A percentile compares a stretch with the other conserved stretches of the same genome.
These are phyloP conservation scores for Grigorovia jiainica DNA, from an alignment of 805 yeast species.

Conservation along the genomic window DNA sequence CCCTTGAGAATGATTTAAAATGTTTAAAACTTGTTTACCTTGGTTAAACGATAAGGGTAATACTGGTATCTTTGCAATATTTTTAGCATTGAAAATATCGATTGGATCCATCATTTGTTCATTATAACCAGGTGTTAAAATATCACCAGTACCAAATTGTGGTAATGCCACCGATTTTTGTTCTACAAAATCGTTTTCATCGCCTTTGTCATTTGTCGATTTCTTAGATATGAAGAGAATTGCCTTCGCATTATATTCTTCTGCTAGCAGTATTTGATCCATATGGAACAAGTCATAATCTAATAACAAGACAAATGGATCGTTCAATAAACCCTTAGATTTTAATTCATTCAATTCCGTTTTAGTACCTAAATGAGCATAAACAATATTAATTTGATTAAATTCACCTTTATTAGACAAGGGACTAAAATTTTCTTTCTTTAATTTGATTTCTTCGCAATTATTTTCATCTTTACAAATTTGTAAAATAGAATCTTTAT, in stretches of 20 bases:
- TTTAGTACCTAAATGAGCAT: slow-evolving; percentile 56
- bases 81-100: slow-evolving; percentile 37
- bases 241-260: slow-evolving; percentile 49
- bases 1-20: background rate
- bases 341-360: slow-evolving; percentile 42
- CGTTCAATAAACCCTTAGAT: slow-evolving; percentile 31
- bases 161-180: slow-evolving; percentile 45
- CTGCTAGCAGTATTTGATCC: slow-evolving; percentile 47
- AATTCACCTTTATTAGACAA: slow-evolving; percentile 52
- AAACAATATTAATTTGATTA: slow-evolving; percentile 41
- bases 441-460: slow-evolving; percentile 18
- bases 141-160: slow-evolving; percentile 64
- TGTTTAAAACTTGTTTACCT: slow-evolving; percentile 34
- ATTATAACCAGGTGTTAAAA: slow-evolving; percentile 66
- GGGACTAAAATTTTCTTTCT: slow-evolving; percentile 52
- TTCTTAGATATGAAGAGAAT: slow-evolving; percentile 47
- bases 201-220: slow-evolving; percentile 25
- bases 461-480: background rate
- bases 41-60: slow-evolving; percentile 72
- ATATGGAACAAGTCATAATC: slow-evolving; percentile 47
- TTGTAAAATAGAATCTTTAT: background rate
- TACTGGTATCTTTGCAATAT: slow-evolving; percentile 64
- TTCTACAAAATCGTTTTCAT: slow-evolving; percentile 27
- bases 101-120: slow-evolving; percentile 35
- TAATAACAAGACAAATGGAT: slow-evolving; percentile 47